Evolutionary conservation across 495 filamentous ascomycete species (phyloP).

Genomic region (Cetradonia linearis): DNA sequence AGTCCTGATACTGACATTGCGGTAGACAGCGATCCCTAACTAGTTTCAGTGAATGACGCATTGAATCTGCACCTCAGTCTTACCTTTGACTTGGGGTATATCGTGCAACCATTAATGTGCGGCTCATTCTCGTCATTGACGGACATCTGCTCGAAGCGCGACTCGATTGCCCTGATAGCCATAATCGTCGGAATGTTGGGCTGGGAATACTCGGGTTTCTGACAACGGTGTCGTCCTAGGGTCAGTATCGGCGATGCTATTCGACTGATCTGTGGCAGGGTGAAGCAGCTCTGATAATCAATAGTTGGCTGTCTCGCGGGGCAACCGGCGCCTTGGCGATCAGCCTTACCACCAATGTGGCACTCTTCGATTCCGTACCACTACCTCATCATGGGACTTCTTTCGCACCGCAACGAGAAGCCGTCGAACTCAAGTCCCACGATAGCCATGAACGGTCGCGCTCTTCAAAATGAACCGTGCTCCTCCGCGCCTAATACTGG

Average conservation of each 20-base stretch:
- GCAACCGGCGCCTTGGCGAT: neutral
- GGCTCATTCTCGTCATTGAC: slow-evolving; percentile 72
- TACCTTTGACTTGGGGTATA: slow-evolving; percentile 64
- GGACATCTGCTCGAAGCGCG: slow-evolving; percentile 71
- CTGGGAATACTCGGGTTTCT: neutral
- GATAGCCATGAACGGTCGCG: slow-evolving; percentile 15
- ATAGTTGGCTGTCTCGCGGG: slow-evolving; percentile 1
- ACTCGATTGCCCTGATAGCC: slow-evolving; percentile 56
- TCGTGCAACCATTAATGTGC: slow-evolving; percentile 35
- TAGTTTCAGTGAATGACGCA: slow-evolving; percentile 5
- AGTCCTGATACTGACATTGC: slow-evolving; percentile 44
- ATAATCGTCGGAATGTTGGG: slow-evolving; percentile 26
- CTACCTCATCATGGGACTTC: neutral
- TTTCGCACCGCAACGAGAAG: neutral
- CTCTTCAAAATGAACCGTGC: slow-evolving; percentile 5
- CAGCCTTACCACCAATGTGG: neutral
- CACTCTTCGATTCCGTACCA: neutral
- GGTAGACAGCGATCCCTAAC: slow-evolving; percentile 38
- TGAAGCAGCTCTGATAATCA: neutral
- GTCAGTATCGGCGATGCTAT: neutral
- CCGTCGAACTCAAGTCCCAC: neutral
- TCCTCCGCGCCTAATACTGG: slow-evolving; percentile 18
- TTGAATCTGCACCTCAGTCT: neutral
- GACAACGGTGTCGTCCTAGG: neutral
- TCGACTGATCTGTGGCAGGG: neutral